Evolutionary conservation across 768 basidiomycete genomes (phyloP), one percentile per base, ranked within the genome.

Genomic region (Trametes coccinea): DNA sequence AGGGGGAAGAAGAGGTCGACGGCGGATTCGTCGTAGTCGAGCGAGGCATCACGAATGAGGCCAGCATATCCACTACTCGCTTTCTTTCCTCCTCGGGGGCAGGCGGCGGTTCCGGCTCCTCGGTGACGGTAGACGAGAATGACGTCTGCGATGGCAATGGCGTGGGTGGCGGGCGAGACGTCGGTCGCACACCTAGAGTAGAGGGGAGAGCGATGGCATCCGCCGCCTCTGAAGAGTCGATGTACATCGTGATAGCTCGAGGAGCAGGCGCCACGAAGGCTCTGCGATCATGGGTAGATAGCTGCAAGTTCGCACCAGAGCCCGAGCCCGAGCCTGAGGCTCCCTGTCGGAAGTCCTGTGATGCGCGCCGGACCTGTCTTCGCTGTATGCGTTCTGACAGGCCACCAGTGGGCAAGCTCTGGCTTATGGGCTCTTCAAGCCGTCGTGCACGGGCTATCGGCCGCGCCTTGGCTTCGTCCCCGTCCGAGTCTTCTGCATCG

Each of bases 171-270:
- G 65, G 45, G 54, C 64, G 59, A 29, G 67, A 49, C 2, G 67
- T 17, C 0, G 72, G 63, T 47, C 87, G 83, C 2, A 89, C 67
- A 22, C 91, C 90, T 43, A 91, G 76, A 0, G 90, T 92, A 6
- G 88, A 85, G 5, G 90, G 90, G 1, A 92, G 73, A 10, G 77
- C 67, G 49, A 92, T 84, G 7, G 75, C 66, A n/a, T 79, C 75
- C 13, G 80, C 76, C 66, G 85, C 82, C 30, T 81, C 74, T 3
- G 79, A 76, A 9, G 86, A 83, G 54, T 82, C 86, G 40, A 89
- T 79, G 67, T 86, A 90, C 71, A 90, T 86, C 1, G 91, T 92
- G 40, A 93, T 69, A 2, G 91, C 89, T 41, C 89, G 81, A 1
- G 91, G 89, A 8, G 91, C 80, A 30, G 85, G 88, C 0, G 89